A percentile compares a stretch with the other conserved stretches of the same genome.
These are phyloP conservation scores for Magnaporthiopsis incrustans DNA, from an alignment of 2,329 filamentous ascomycete species.

Conservation along the genomic window DNA sequence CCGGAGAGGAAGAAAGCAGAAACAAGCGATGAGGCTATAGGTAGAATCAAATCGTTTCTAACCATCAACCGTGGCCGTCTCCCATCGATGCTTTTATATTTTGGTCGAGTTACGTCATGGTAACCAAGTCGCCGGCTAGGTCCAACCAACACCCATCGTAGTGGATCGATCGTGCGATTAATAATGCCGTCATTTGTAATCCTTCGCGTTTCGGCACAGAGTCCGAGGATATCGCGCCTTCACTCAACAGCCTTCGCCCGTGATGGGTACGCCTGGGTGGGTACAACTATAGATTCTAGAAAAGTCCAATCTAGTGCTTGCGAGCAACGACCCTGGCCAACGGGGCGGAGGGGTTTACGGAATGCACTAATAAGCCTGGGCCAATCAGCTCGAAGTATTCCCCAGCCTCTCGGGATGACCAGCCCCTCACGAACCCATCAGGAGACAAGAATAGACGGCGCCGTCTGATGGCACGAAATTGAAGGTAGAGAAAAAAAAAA, in stretches of 20 bases:
- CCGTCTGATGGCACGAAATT: background rate
- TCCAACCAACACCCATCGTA: too few species aligned
- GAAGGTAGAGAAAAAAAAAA: background rate
- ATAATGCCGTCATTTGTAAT: background rate
- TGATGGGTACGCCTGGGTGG: too few species aligned
- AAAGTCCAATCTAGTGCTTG: too few species aligned
- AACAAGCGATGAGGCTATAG: too few species aligned
- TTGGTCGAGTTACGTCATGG: background rate
- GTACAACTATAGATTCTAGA: too few species aligned
- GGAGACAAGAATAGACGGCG: background rate
- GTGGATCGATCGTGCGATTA: background rate
- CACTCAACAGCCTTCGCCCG: background rate
- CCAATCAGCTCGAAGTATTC: background rate
- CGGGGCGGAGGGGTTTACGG: too few species aligned
- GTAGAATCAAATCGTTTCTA: too few species aligned
- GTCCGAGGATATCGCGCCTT: background rate
- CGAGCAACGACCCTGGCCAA: too few species aligned
- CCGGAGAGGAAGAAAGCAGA: too few species aligned
- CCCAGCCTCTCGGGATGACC: background rate
- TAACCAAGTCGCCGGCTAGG: too few species aligned
- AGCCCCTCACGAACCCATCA: background rate
- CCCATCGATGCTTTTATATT: too few species aligned
- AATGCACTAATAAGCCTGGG: background rate
- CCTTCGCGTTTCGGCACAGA: background rate
- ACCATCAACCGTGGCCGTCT: too few species aligned